Conservation (phyloP, 2,329 filamentous ascomycete genomes). For the Sphaerulina musiva region DNA sequence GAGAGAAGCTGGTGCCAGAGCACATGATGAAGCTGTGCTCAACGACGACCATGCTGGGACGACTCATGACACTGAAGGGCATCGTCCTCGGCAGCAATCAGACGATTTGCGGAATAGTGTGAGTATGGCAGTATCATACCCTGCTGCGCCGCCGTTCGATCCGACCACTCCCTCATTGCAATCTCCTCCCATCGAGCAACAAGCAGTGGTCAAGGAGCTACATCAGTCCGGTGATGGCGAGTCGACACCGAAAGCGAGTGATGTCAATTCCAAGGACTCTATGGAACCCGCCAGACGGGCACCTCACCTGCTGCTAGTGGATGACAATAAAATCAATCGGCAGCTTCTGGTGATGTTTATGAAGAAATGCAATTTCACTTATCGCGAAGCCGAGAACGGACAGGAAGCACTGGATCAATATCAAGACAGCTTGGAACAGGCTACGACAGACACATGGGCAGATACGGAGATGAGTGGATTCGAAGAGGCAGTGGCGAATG, state of each 20-base stretch:
- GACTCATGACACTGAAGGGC: background rate
- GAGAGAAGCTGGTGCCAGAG: background rate
- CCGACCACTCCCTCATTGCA: conserved; percentile 17
- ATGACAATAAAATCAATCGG: conserved; percentile 34
- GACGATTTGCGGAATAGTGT: conserved; percentile 8
- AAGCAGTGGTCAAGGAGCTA: background rate
- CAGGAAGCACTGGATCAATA: conserved; percentile 39
- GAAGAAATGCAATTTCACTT: conserved; percentile 33
- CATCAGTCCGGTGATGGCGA: background rate
- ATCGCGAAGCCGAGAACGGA: conserved; percentile 42
- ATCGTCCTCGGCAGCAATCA: background rate
- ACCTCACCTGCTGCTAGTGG: conserved; percentile 27
- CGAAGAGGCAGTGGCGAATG: background rate
- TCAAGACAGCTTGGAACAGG: background rate
- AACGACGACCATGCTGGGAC: background rate
- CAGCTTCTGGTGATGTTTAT: conserved; percentile 26
- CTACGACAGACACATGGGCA: background rate
- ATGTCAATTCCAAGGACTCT: background rate
- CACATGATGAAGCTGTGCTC: background rate
- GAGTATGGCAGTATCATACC: conserved; percentile 11
- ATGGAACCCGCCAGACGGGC: conserved; percentile 7
- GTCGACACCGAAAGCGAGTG: background rate
- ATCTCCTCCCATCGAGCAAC: conserved; percentile 2
- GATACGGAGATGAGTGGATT: background rate
- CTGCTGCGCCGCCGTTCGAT: conserved; percentile 9